A percentile compares a stretch with the other conserved stretches of the same genome.
phyloP scores from a whole-genome alignment of 306 rosid genomes.

The Lupinus albus region DNA sequence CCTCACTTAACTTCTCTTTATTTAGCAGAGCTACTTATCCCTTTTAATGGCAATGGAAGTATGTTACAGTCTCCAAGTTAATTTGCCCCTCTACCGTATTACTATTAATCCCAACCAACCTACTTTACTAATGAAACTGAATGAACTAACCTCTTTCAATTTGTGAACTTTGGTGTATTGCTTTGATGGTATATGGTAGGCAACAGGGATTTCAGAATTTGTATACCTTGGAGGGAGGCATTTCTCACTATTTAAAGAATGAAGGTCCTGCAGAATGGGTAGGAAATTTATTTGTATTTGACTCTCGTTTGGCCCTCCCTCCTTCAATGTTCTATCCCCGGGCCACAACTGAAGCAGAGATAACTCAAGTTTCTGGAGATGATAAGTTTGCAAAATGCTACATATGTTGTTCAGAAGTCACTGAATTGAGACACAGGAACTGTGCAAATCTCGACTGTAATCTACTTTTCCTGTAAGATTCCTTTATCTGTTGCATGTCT shows the following conservation, averaged over 20 bases:
- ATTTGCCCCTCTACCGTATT: neutral
- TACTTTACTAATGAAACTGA: conserved; percentile 10
- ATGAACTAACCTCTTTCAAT: neutral
- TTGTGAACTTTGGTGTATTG: conserved; percentile 32
- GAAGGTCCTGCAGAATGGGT: conserved; percentile 84
- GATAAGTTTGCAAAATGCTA: conserved; percentile 74
- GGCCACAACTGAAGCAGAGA: conserved; percentile 45
- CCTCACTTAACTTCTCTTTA: neutral
- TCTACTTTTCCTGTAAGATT: conserved; percentile 79
- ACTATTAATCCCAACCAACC: neutral
- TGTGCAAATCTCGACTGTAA: conserved; percentile 96
- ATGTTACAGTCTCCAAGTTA: conserved; percentile 8
- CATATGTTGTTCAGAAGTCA: conserved; percentile 60
- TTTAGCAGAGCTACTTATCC: conserved; percentile 10
- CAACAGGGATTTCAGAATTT: conserved; percentile 76
- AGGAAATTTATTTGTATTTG: conserved; percentile 90
- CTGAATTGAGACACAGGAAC: conserved; percentile 81
- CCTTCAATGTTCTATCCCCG: conserved; percentile 62
- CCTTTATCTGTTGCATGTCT: conserved; percentile 28
- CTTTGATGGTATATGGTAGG: conserved; percentile 53
- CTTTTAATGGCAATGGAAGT: conserved; percentile 8
- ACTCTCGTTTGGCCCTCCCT: conserved; percentile 87
- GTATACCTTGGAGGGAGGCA: conserved; percentile 83
- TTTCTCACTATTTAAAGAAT: conserved; percentile 73
- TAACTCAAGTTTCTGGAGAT: conserved; percentile 43